phyloP scores from a whole-genome alignment of 2,329 filamentous ascomycete genomes.

The Dothiorella sarmentorum region DNA sequence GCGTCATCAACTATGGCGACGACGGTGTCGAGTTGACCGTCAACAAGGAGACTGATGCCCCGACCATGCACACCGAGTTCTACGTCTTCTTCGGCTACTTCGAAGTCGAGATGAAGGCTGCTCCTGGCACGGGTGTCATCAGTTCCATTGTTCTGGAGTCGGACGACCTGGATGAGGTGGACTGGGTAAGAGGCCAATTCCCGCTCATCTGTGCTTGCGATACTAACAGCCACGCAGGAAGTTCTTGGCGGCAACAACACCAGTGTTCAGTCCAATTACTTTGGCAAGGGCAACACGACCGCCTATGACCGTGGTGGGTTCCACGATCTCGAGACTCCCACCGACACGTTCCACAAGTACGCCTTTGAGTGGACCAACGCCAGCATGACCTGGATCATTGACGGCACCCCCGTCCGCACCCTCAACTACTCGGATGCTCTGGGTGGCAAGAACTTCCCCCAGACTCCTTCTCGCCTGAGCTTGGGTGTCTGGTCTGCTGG shows the following conservation, averaged over 20 bases:
- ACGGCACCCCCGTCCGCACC: conserved; percentile 62
- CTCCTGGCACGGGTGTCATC: conserved; percentile 21
- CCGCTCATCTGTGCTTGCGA: not conserved
- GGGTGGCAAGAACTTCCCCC: conserved; percentile 63
- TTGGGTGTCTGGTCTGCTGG: conserved; percentile 46
- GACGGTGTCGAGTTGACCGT: conserved; percentile 68
- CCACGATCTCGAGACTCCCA: conserved; percentile 56
- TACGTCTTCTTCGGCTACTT: conserved; percentile 24
- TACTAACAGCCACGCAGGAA: conserved; percentile 4
- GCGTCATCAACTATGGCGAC: conserved; percentile 53
- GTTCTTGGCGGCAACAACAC: conserved; percentile 56
- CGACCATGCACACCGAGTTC: conserved; percentile 34
- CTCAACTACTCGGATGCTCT: conserved; percentile 57
- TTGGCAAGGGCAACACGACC: conserved; percentile 68
- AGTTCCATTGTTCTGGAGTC: conserved; percentile 20
- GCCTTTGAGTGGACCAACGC: conserved; percentile 70
- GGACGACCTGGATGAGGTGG: conserved; percentile 23
- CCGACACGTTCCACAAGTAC: conserved; percentile 62
- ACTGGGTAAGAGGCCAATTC: conserved; percentile 20
- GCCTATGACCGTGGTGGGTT: conserved; percentile 67
- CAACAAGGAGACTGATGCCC: conserved; percentile 63
- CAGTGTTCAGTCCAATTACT: conserved; percentile 66
- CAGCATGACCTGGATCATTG: conserved; percentile 65
- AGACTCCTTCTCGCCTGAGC: conserved; percentile 66
- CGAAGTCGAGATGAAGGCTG: conserved; percentile 23